These are phyloP conservation scores for Cyanidiococcus yangmingshanensis DNA, from an alignment of 23 red algal genomes.

Conservation along the genomic window DNA sequence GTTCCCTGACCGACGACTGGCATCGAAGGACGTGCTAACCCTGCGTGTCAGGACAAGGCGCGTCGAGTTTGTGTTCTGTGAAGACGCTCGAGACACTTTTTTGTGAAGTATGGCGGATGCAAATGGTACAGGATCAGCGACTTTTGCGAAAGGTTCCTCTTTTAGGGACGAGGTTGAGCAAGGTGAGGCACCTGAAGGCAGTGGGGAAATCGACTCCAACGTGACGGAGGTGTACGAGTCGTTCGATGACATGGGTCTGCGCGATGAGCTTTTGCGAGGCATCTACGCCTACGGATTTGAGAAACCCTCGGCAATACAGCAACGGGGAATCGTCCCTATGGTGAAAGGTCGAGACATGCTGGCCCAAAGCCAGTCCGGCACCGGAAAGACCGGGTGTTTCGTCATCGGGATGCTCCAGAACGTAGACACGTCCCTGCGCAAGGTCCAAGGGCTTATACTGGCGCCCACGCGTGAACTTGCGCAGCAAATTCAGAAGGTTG, in stretches of 20 bases:
- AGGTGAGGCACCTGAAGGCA: neutral
- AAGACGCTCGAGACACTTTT: no score
- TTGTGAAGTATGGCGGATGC: neutral
- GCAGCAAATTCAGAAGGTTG: constrained; percentile 98
- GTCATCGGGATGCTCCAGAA: constrained; percentile 95
- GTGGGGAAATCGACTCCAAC: constrained; percentile 61
- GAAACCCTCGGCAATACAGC: constrained; percentile 96
- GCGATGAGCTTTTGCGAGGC: constrained; percentile 87
- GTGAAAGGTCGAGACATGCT: constrained; percentile 83
- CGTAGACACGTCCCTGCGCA: constrained; percentile 73
- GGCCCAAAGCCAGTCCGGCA: constrained; percentile 97
- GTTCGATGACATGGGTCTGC: constrained; percentile 91
- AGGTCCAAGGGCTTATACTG: constrained; percentile 94
- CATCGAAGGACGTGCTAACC: no score
- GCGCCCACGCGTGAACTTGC: constrained; percentile 97
- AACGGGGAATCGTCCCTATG: constrained; percentile 93
- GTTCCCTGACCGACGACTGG: no score
- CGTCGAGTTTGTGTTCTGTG: no score
- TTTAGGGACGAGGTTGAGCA: neutral
- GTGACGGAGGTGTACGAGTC: constrained; percentile 72
- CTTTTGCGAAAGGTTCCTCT: neutral
- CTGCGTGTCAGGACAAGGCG: no score
- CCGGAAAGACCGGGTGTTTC: constrained; percentile 97
- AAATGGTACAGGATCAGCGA: neutral
- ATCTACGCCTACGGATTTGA: constrained; percentile 99